These are phyloP conservation scores for Suhomyces kunorum DNA, from an alignment of 1,139 yeast species.

Conservation along the genomic window DNA sequence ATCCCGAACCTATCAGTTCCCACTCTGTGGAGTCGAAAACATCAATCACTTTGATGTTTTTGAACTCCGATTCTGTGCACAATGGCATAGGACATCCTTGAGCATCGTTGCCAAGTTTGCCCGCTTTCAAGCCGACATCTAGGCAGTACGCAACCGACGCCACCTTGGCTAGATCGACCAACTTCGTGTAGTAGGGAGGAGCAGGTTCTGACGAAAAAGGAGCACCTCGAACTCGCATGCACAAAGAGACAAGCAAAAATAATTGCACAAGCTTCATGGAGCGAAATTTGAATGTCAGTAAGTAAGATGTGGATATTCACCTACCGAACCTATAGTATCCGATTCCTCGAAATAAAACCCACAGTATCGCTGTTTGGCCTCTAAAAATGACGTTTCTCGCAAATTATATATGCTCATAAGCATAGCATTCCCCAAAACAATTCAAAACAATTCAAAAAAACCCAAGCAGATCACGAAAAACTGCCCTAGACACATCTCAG, in stretches of 20 bases:
- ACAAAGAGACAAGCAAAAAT: neutral
- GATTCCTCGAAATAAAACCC: too few species aligned
- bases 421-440: neutral
- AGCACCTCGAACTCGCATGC: neutral
- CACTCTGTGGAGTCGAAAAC: constrained; percentile 42
- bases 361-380: too few species aligned
- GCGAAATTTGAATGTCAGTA: too few species aligned
- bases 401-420: neutral
- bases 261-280: neutral
- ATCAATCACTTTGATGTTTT: constrained; percentile 33
- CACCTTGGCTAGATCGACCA: constrained; percentile 37
- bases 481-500: constrained; percentile 36
- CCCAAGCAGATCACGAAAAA: neutral
- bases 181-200: constrained; percentile 24
- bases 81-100: constrained; percentile 25
- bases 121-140: constrained; percentile 30
- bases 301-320: too few species aligned
- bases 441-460: neutral
- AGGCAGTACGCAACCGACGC: constrained; percentile 44
- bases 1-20: constrained; percentile 56
- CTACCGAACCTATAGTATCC: too few species aligned
- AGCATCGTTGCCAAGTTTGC: constrained; percentile 23
- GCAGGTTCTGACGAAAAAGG: neutral
- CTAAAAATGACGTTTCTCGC: too few species aligned
- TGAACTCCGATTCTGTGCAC: constrained; percentile 24